phyloP scores from a whole-genome alignment of 331 rosid species.

The Ulmus americana region DNA sequence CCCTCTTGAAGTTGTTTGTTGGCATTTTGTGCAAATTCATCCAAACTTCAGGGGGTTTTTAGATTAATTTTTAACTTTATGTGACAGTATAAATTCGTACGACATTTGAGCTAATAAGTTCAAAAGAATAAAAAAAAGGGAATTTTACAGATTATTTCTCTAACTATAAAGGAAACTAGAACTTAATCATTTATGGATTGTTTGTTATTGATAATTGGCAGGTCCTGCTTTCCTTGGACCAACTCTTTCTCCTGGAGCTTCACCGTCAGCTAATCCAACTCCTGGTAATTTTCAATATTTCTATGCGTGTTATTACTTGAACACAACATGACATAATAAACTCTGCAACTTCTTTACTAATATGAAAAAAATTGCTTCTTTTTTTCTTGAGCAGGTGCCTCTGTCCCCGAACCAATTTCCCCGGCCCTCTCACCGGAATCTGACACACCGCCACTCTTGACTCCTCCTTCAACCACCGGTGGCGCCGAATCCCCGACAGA shows the following conservation, averaged over 20 bases:
- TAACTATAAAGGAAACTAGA: neutral
- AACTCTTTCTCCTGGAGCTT: conserved; percentile 49
- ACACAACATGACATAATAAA: too few species aligned
- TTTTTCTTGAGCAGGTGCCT: conserved; percentile 41
- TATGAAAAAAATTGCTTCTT: neutral
- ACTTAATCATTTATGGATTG: conserved; percentile 1
- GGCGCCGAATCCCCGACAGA: conserved; percentile 42
- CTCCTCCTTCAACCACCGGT: conserved; percentile 50
- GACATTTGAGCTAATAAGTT: too few species aligned
- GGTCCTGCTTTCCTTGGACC: conserved; percentile 55
- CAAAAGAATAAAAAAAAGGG: too few species aligned
- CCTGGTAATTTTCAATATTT: conserved; percentile 43
- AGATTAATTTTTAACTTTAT: too few species aligned
- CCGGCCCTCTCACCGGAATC: conserved; percentile 59
- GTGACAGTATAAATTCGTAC: too few species aligned
- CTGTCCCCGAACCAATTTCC: conserved; percentile 37
- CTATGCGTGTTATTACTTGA: neutral
- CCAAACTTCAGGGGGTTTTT: too few species aligned
- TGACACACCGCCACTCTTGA: conserved; percentile 31
- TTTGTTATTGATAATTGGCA: conserved; percentile 20
- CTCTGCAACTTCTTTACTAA: too few species aligned
- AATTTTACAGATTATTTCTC: neutral
- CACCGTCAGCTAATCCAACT: conserved; percentile 45
- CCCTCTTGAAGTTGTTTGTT: too few species aligned
- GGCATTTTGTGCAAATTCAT: too few species aligned